phyloP scores from a whole-genome alignment of 148 eudicot genomes.

The Rhododendron vialii region DNA sequence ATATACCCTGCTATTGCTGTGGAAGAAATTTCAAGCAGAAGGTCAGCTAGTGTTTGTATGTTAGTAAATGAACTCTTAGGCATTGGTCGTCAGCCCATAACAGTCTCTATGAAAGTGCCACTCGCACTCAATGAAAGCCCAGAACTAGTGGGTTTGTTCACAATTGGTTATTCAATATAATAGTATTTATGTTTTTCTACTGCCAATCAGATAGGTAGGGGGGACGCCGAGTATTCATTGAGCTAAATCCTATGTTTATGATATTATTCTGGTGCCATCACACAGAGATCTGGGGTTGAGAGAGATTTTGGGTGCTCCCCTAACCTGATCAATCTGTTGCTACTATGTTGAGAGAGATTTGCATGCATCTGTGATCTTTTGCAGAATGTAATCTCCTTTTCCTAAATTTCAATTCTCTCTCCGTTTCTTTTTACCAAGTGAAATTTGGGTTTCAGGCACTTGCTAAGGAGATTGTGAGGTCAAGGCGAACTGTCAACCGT shows the following conservation, averaged over 20 bases:
- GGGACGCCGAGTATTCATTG: background rate
- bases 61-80: background rate
- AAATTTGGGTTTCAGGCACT: slow-evolving; percentile 58
- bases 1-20: background rate
- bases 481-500: slow-evolving; percentile 90
- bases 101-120: background rate
- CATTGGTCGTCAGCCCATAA: background rate
- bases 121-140: background rate
- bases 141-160: background rate
- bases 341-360: background rate
- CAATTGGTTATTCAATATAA: background rate
- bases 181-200: background rate
- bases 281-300: background rate
- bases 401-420: background rate
- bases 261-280: background rate
- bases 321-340: background rate
- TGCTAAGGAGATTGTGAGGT: slow-evolving; percentile 83
- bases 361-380: background rate
- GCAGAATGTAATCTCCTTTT: background rate
- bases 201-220: background rate
- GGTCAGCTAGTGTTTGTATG: background rate
- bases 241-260: background rate
- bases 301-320: background rate
- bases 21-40: background rate
- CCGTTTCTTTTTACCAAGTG: background rate